Evolutionary conservation across 805 yeast genomes (phyloP), one percentile per base, ranked within the genome.

Genomic region (Candida silvicultrix): DNA sequence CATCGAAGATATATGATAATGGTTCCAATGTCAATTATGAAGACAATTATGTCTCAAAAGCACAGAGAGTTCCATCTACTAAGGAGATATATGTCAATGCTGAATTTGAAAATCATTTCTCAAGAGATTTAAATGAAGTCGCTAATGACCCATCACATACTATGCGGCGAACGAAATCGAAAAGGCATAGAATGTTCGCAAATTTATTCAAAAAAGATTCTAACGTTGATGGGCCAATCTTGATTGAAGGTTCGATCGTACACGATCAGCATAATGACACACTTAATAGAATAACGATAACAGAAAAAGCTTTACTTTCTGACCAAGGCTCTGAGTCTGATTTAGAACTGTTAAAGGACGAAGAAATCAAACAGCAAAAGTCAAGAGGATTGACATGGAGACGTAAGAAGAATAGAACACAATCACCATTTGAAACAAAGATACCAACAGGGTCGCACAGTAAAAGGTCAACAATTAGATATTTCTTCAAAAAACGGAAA

Each of bases 31-130:
- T 4, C 7, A 21, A 25, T 3, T 21, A 37, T 16, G 49, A 43
- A 15, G 51, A 51, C 3, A 45, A 47, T 12, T 49, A 41, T 34
- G 18, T 49, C 9, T 15, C 20, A 3, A 43, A 36, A 19, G 35
- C 45, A 3, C 41, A 35, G 8, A 47, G 55, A 42, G 10, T 35
- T 1, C 51, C 55, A 18, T 51, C 55, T 7, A 35, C 20, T 5
- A 7, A 18, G 5, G 18, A 23, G 7, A 25, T 10, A 4, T 51
- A 51, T 38, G 23, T 19, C 2, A 49, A 47, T 25, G n/a, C 29
- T 4, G 23, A 16, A 3, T 51, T 51, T 25, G 28, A 21, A 3
- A 12, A 36, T 15, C 20, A 39, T 11, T 51, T 51, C 22, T 28
- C 31, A 7, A 28, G 14, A 4, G 12, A 10, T 7, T 10, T 10